Evolutionary conservation across 2,329 filamentous ascomycete genomes (phyloP).

Genomic region (Diaporthe sp.): DNA sequence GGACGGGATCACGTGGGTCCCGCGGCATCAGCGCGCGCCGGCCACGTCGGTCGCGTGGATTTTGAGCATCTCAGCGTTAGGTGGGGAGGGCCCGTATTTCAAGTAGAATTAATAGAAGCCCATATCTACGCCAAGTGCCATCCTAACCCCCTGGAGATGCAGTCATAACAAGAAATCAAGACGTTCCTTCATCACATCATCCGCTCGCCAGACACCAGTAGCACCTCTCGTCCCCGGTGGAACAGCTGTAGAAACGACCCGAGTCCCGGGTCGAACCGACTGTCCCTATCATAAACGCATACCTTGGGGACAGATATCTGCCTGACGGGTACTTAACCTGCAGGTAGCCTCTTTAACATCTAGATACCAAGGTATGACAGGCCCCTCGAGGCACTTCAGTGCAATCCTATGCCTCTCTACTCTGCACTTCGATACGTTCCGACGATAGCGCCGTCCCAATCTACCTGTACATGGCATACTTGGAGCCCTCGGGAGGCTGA

Average conservation of each 20-base stretch:
- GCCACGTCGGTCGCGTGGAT: background rate
- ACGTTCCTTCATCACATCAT: slow-evolving; percentile 18
- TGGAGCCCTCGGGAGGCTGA: slow-evolving; percentile 88
- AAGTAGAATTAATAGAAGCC: slow-evolving; percentile 26
- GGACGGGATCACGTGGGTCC: slow-evolving; percentile 15
- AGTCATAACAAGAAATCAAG: slow-evolving; percentile 29
- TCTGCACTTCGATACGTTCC: background rate
- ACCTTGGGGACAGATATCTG: background rate
- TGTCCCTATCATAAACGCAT: background rate
- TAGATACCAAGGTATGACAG: background rate
- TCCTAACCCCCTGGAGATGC: slow-evolving; percentile 32
- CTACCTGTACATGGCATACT: slow-evolving; percentile 46
- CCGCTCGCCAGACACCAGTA: background rate
- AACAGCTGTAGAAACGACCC: background rate
- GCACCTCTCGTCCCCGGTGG: background rate
- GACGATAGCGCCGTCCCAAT: background rate
- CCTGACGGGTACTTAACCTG: too few relatives aligned
- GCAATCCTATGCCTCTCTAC: background rate
- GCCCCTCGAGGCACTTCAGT: background rate
- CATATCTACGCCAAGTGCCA: slow-evolving; percentile 32
- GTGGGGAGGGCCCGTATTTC: background rate
- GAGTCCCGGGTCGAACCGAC: background rate
- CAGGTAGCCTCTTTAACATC: background rate
- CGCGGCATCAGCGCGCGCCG: slow-evolving; percentile 2
- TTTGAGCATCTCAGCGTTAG: background rate